Percentiles rank a stretch among this genome's conserved stretches.
These are phyloP conservation scores for Alternaria solani DNA, from an alignment of 2,329 filamentous ascomycete species.

Conservation along the genomic window DNA sequence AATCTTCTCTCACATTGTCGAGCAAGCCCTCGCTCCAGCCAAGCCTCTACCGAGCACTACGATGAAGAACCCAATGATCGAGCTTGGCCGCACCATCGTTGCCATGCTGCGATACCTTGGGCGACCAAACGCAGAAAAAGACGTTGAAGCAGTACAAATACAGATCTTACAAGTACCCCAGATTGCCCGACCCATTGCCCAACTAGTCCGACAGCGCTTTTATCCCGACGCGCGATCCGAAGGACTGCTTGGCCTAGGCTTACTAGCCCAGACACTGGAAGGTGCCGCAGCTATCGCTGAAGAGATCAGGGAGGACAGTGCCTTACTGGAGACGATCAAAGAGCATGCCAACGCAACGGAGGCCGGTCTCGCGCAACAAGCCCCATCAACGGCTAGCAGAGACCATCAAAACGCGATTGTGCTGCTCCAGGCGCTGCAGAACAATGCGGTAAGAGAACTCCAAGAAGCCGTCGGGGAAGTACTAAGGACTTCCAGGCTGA, in stretches of 20 bases:
- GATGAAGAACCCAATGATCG: slow-evolving; percentile 51
- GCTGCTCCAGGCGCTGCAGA: slow-evolving; percentile 44
- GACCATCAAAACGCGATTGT: slow-evolving; percentile 50
- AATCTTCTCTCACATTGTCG: slow-evolving; percentile 39
- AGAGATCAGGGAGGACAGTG: slow-evolving; percentile 39
- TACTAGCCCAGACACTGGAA: slow-evolving; percentile 43
- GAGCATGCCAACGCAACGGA: slow-evolving; percentile 43
- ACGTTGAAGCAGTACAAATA: slow-evolving; percentile 32
- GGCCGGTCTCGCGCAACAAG: slow-evolving; percentile 31
- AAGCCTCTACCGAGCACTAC: slow-evolving; percentile 46
- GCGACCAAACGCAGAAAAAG: slow-evolving; percentile 29
- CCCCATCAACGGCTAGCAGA: slow-evolving; percentile 32
- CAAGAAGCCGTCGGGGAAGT: slow-evolving; percentile 8
- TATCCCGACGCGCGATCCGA: slow-evolving; percentile 48
- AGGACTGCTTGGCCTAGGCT: slow-evolving; percentile 45
- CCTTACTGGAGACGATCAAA: slow-evolving; percentile 44
- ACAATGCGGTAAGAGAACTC: slow-evolving; percentile 42
- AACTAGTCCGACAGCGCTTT: slow-evolving; percentile 47
- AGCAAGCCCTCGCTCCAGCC: slow-evolving; percentile 42
- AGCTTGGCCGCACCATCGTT: slow-evolving; percentile 43
- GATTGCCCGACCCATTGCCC: slow-evolving; percentile 42
- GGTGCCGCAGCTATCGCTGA: slow-evolving; percentile 40
- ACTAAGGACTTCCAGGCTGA: slow-evolving; percentile 30
- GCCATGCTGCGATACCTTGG: slow-evolving; percentile 30
- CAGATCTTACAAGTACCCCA: slow-evolving; percentile 40